Conservation (phyloP, 495 filamentous ascomycete genomes). For the Geopyxis carbonaria region DNA sequence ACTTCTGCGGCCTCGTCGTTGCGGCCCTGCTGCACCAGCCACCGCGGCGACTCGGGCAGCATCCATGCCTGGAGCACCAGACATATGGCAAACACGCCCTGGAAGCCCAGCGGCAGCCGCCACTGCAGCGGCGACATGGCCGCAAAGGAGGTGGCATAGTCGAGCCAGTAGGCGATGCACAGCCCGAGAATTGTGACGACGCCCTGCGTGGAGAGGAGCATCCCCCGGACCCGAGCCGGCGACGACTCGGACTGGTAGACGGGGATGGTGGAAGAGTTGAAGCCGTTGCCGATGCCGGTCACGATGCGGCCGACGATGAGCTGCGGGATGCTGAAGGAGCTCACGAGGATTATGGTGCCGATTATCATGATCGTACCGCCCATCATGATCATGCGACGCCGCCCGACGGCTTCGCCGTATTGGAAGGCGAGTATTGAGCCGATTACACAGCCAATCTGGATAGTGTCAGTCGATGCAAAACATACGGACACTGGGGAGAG, state of each 20-base stretch:
- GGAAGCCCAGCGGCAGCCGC: constrained; percentile 32
- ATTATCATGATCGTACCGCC: constrained; percentile 29
- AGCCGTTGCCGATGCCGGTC: constrained; percentile 36
- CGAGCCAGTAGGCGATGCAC: constrained; percentile 32
- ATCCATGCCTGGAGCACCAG: constrained; percentile 27
- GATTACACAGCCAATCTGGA: constrained; percentile 29
- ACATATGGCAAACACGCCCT: constrained; percentile 29
- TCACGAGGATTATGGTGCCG: constrained; percentile 31
- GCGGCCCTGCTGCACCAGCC: too few species aligned
- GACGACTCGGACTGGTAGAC: constrained; percentile 36
- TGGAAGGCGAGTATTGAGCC: constrained; percentile 31
- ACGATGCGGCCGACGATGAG: constrained; percentile 35
- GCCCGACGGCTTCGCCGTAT: constrained; percentile 33
- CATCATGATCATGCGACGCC: constrained; percentile 31
- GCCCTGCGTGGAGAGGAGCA: constrained; percentile 30
- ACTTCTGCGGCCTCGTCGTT: too few species aligned
- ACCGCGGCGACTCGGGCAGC: constrained; percentile 33
- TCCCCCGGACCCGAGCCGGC: constrained; percentile 30
- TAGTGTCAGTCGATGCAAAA: background rate
- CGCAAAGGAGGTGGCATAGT: constrained; percentile 31
- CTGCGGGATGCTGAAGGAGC: constrained; percentile 29
- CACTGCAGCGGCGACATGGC: constrained; percentile 27
- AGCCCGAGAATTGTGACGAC: constrained; percentile 29
- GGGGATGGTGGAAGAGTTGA: constrained; percentile 33
- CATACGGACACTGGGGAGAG: background rate